Conservation (phyloP, 148 eudicot genomes). For the Mesembryanthemum crystallinum region DNA sequence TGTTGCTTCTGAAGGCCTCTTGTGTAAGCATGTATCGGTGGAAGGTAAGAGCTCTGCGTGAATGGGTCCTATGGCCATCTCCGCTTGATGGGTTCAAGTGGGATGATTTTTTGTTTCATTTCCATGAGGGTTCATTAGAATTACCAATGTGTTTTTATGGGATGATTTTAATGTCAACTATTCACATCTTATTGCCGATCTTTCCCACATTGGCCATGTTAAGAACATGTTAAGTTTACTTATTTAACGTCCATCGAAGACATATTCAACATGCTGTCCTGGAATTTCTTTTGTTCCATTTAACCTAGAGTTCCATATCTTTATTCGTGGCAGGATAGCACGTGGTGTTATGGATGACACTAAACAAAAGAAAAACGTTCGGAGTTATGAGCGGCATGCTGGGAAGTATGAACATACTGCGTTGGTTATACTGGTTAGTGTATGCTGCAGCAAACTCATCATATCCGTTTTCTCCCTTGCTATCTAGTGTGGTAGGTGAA, state of each 20-base stretch:
- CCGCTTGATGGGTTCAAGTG: no score
- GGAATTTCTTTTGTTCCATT: background rate
- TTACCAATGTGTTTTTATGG: no score
- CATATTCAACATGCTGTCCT: slow-evolving; percentile 3
- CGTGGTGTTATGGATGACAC: slow-evolving; percentile 33
- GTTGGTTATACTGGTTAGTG: slow-evolving; percentile 61
- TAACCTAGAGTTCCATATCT: background rate
- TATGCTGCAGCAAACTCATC: slow-evolving; percentile 3
- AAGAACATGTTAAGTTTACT: background rate
- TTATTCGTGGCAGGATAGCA: slow-evolving; percentile 53
- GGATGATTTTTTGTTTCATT: no score
- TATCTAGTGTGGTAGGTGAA: background rate
- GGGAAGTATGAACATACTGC: slow-evolving; percentile 47
- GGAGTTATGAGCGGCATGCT: slow-evolving; percentile 25
- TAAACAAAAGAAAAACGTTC: slow-evolving; percentile 34
- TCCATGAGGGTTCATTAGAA: no score
- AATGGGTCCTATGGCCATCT: no score
- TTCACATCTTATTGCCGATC: background rate
- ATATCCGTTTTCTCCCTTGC: background rate
- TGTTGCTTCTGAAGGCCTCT: no score
- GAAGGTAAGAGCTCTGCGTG: no score
- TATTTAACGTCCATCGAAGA: background rate
- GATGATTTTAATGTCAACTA: background rate
- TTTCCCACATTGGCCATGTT: background rate
- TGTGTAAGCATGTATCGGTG: no score